Evolutionary conservation across 2,329 filamentous ascomycete species (phyloP), one percentile per base, ranked within the genome.

Genomic region (Aspergillus pseudoviridinutans): DNA sequence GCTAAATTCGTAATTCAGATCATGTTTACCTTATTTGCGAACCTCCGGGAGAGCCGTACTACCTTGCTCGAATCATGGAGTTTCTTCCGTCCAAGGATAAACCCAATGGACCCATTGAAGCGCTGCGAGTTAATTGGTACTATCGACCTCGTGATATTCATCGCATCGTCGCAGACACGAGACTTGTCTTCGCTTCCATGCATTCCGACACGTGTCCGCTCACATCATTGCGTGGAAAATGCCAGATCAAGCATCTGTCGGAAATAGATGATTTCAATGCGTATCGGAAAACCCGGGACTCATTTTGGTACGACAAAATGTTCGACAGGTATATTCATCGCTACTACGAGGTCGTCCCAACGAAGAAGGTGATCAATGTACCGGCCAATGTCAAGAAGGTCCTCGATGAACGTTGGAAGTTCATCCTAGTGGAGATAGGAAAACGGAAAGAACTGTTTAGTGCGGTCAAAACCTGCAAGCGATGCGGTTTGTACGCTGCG

Each of bases 241-340:
- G 93, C 76, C 86, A 88, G 63, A 94, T 99, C 73, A 83, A 85
- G 73, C 94, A 99, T 79, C 87, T 90, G 66, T 89, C 87, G 62
- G 92, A 97, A 73, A 93, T 97, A 60, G 78, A 84, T 38, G 87
- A 90, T 69, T 78, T 97, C 64, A 90, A 96, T 57, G 85, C 87
- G 53, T 96, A 92, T 73, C 90, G 92, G 71, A 93, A 90, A 73
- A 85, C 82, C 27, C 88, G 89, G 66, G 91, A 99, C 76, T 87
- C 84, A 65, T 99, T 99, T 74, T 99, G 92, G 90, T 99, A 91
- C 73, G 93, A 96, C 69, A 96, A 97, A 72, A 85, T 97, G 67
- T 97, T 96, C 75, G 94, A 99, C 78, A 90, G 94, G 58, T 99
- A 97, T 78, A 97, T 99, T 63, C 92, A 96, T 72, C 92, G 96